Evolutionary conservation across 768 basidiomycete species (phyloP).

Genomic region (Hericium alpestre): DNA sequence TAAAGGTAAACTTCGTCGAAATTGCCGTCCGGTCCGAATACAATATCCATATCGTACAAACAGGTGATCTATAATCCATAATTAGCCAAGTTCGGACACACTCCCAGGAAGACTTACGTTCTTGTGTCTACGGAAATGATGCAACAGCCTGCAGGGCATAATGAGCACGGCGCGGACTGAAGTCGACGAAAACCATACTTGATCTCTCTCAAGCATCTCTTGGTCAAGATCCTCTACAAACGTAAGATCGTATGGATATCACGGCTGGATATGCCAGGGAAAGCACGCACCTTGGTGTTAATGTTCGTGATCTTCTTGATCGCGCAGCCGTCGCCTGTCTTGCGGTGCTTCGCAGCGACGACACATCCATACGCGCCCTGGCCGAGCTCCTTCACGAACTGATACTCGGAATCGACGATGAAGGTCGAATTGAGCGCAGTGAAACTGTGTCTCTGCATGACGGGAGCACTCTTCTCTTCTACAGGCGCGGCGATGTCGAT

Average conservation of each 20-base stretch:
- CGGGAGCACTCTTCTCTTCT: neutral
- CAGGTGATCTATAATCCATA: slow-evolving; percentile 68
- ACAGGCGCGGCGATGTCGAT: neutral
- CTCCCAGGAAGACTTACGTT: slow-evolving; percentile 48
- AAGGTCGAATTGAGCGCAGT: slow-evolving; percentile 79
- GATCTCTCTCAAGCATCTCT: slow-evolving; percentile 92
- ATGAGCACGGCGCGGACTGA: slow-evolving; percentile 9
- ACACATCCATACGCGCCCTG: slow-evolving; percentile 94
- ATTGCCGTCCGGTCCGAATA: slow-evolving; percentile 81
- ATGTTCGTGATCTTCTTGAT: slow-evolving; percentile 97
- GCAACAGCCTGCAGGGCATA: slow-evolving; percentile 52
- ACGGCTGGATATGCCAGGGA: neutral
- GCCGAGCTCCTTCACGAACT: slow-evolving; percentile 94
- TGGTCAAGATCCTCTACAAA: slow-evolving; percentile 81
- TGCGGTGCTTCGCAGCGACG: slow-evolving; percentile 72
- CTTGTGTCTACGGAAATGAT: slow-evolving; percentile 98
- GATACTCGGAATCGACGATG: slow-evolving; percentile 80
- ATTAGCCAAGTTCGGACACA: neutral
- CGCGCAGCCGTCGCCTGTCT: slow-evolving; percentile 81
- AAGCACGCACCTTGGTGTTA: slow-evolving; percentile 58
- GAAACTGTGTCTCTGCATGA: slow-evolving; percentile 69
- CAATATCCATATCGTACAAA: slow-evolving; percentile 96
- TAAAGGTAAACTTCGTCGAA: slow-evolving; percentile 97
- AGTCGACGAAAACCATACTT: slow-evolving; percentile 37
- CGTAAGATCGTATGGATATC: neutral